Conservation (phyloP, 2,329 filamentous ascomycete species). For the Calonectria fujianensis region DNA sequence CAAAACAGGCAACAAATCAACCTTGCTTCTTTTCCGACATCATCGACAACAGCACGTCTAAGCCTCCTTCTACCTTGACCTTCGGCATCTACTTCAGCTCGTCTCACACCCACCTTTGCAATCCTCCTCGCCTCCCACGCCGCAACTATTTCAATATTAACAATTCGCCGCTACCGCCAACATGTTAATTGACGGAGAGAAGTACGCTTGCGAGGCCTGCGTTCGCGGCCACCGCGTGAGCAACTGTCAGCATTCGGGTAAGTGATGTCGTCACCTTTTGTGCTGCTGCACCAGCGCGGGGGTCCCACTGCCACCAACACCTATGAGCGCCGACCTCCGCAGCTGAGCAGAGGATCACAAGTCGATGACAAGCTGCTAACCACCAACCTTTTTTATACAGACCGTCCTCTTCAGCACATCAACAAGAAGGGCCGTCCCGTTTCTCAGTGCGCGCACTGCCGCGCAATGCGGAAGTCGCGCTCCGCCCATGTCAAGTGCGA, state of each 20-base stretch:
- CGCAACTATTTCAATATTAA: slow-evolving; percentile 37
- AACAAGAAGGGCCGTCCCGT: slow-evolving; percentile 98
- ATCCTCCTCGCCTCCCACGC: slow-evolving; percentile 30
- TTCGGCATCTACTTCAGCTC: slow-evolving; percentile 19
- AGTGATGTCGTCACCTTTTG: slow-evolving; percentile 63
- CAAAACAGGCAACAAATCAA: slow-evolving; percentile 37
- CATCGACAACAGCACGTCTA: slow-evolving; percentile 27
- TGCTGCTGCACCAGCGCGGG: slow-evolving; percentile 30
- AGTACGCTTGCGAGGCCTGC: slow-evolving; percentile 98
- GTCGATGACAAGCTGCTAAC: slow-evolving; percentile 51
- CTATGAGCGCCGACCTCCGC: neutral
- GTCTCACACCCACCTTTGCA: slow-evolving; percentile 12
- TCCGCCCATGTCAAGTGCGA: slow-evolving; percentile 97
- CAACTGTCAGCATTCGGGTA: slow-evolving; percentile 97
- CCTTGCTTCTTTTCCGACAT: slow-evolving; percentile 39
- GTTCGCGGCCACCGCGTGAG: slow-evolving; percentile 98
- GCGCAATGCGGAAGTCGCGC: slow-evolving; percentile 95
- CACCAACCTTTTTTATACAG: slow-evolving; percentile 66
- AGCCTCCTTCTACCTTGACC: slow-evolving; percentile 10
- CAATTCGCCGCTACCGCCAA: slow-evolving; percentile 51
- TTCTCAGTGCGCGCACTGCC: slow-evolving; percentile 98
- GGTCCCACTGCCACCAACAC: neutral
- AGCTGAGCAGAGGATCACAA: neutral
- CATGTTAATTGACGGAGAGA: slow-evolving; percentile 95
- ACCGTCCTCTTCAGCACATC: slow-evolving; percentile 93